These are phyloP conservation scores for Kwoniella sp. DNA, from an alignment of 768 basidiomycete genomes.

Conservation along the genomic window DNA sequence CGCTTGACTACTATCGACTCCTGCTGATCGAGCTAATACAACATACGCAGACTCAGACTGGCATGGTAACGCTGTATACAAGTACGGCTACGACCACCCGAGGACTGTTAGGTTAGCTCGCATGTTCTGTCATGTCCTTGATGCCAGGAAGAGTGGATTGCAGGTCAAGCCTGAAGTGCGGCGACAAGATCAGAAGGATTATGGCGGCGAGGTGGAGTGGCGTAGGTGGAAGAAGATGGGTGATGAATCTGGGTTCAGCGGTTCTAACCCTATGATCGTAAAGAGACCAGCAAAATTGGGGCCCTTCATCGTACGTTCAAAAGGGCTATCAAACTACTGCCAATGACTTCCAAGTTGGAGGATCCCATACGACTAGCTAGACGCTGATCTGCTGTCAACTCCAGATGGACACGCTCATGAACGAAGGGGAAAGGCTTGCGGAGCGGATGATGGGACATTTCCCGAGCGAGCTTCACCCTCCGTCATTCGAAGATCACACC, in stretches of 20 bases:
- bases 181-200: constrained; percentile 19
- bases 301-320: constrained; percentile 35
- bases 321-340: not conserved
- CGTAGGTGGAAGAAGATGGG: constrained; percentile 29
- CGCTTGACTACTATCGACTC: not conserved
- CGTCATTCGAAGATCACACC: constrained; percentile 7
- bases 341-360: not conserved
- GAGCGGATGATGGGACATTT: constrained; percentile 27
- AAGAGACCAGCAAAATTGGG: constrained; percentile 20
- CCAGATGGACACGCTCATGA: constrained; percentile 44
- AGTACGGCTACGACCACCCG: constrained; percentile 31
- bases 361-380: no score
- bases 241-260: constrained; percentile 1
- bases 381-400: no score
- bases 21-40: not conserved
- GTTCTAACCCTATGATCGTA: constrained; percentile 1
- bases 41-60: constrained; percentile 35
- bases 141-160: constrained; percentile 49
- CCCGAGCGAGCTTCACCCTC: constrained; percentile 13
- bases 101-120: constrained; percentile 37
- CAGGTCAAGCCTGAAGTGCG: constrained; percentile 24
- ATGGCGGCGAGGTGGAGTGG: constrained; percentile 35
- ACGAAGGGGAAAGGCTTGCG: constrained; percentile 15
- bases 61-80: constrained; percentile 47
- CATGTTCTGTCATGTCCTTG: constrained; percentile 46